Evolutionary conservation across 495 filamentous ascomycete genomes (phyloP), one percentile per base, ranked within the genome.

Genomic region (Daldinia grandis): DNA sequence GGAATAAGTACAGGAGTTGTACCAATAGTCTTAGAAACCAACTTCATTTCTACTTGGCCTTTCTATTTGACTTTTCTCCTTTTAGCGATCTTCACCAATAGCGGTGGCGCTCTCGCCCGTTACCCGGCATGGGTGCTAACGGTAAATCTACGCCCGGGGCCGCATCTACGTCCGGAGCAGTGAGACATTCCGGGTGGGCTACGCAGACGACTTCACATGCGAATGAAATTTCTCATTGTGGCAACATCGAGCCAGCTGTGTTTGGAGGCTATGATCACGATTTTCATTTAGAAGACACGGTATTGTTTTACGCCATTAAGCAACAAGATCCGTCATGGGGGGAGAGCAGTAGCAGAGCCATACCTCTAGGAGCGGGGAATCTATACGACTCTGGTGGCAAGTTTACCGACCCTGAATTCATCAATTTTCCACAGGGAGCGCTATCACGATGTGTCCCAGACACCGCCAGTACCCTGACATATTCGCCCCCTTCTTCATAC

Each of bases 401-500:
- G 10, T 62, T 66, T 63, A 56, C 55, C 7, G 56, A 53, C 0
- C 5, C 62, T 8, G 61, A 66, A 49, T 6, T 42, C 30, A n/a
- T 51, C 17, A 44, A 50, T 15, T 58, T 72, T 12, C 40, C 53
- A 5, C 27, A 50, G 24, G 44, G 21, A 37, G 8, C 24, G 15
- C 49, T 58, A 1, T 31, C 49, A 17, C 47, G 6, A 7, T 55
- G 38, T n/a, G 40, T 59, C 21, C 14, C 51, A 1, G 62, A 71
- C 14, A 64, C 19, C 0, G 30, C 60, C 27, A 69, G 42, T 19
- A 64, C 53, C 28, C 21, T 59, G 10, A 63, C 56, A 19, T 62
- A 30, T 42, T 74, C 67, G 10, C 68, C 50, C 28, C 8, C 21
- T 8, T 62, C 60, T 14, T 76, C 74, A 2, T 67, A 54, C 4